Evolutionary conservation across 495 filamentous ascomycete genomes (phyloP).

Genomic region (Penicillium subrubescens): DNA sequence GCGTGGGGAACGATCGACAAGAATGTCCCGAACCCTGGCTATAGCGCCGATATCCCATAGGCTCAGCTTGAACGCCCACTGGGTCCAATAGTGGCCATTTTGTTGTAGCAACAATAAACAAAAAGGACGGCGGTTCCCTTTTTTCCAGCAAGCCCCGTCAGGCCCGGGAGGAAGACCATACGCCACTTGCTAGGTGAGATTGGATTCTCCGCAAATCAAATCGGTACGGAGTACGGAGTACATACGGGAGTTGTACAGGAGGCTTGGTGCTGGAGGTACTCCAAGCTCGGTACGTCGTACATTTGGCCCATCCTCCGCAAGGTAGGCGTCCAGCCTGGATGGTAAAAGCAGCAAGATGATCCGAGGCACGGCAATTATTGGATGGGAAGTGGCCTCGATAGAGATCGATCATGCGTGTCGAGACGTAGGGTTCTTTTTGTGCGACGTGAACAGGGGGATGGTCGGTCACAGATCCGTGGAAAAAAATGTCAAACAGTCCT

Average conservation of each 20-base stretch:
- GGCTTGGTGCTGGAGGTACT: neutral
- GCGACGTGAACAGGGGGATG: slow-evolving; percentile 6
- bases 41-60: slow-evolving; percentile 11
- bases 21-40: slow-evolving; percentile 25
- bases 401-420: neutral
- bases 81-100: slow-evolving; percentile 9
- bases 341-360: slow-evolving; percentile 15
- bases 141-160: neutral
- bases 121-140: neutral
- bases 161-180: neutral
- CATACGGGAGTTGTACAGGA: neutral
- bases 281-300: neutral
- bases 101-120: slow-evolving; percentile 12
- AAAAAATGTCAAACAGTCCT: neutral
- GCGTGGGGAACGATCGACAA: slow-evolving; percentile 26
- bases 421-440: slow-evolving; percentile 7
- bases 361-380: slow-evolving; percentile 15
- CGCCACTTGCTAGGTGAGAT: neutral
- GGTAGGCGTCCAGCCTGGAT: slow-evolving; percentile 17
- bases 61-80: slow-evolving; percentile 6
- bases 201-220: neutral
- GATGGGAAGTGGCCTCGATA: slow-evolving; percentile 12
- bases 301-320: neutral
- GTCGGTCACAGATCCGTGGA: neutral
- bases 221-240: neutral